These are phyloP conservation scores for Epichloe sp. DNA, from an alignment of 2,329 filamentous ascomycete genomes.

Conservation along the genomic window DNA sequence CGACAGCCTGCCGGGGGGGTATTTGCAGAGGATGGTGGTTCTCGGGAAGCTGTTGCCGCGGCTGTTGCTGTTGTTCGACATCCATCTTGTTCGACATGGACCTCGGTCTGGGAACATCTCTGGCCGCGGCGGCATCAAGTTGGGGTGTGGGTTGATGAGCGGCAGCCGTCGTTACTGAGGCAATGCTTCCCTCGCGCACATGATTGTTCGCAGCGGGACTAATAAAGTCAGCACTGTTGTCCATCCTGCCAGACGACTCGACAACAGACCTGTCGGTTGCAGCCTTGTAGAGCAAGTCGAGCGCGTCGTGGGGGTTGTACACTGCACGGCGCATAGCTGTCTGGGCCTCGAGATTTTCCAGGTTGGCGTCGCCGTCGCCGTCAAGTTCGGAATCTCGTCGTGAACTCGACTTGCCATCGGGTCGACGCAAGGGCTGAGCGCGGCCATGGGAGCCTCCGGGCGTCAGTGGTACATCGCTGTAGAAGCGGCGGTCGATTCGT, in stretches of 20 bases:
- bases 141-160: slow-evolving; percentile 9
- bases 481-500: slow-evolving; percentile 29
- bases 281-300: slow-evolving; percentile 84
- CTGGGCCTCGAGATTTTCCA: slow-evolving; percentile 53
- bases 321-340: slow-evolving; percentile 58
- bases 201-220: slow-evolving; percentile 14
- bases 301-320: slow-evolving; percentile 82
- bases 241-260: slow-evolving; percentile 7
- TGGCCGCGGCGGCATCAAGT: slow-evolving; percentile 1
- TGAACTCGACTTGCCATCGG: slow-evolving; percentile 25
- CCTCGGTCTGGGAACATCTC: slow-evolving; percentile 4
- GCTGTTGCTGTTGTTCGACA: slow-evolving; percentile 1
- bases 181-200: slow-evolving; percentile 19
- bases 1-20: slow-evolving; percentile 23
- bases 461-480: slow-evolving; percentile 44
- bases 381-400: slow-evolving; percentile 23
- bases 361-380: slow-evolving; percentile 45
- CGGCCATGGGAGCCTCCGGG: slow-evolving; percentile 54
- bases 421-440: slow-evolving; percentile 52
- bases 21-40: background rate
- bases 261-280: slow-evolving; percentile 47
- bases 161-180: slow-evolving; percentile 11
- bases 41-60: background rate
- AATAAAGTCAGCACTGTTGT: slow-evolving; percentile 6
- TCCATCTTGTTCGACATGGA: slow-evolving; percentile 8